Percentiles rank a stretch among this genome's conserved stretches.
These are phyloP conservation scores for Wickerhamomyces canadensis DNA, from an alignment of 805 yeast species.

Conservation along the genomic window DNA sequence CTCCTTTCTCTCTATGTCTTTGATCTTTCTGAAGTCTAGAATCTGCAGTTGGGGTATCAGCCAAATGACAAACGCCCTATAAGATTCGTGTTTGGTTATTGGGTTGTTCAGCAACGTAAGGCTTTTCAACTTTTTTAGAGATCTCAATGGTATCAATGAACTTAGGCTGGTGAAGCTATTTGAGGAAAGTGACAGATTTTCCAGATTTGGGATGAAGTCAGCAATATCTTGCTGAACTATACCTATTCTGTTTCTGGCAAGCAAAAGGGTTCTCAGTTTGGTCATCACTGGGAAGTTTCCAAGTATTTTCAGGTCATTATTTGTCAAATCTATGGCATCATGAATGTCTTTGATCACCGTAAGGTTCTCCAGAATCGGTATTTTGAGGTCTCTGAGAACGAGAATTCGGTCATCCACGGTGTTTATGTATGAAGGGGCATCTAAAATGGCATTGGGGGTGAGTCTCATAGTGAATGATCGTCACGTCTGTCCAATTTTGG, in stretches of 20 bases:
- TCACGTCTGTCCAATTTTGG: background rate
- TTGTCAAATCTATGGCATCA: conserved; percentile 66
- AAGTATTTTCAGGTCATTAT: conserved; percentile 60
- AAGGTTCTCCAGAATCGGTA: conserved; percentile 40
- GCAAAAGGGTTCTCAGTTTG: conserved; percentile 46
- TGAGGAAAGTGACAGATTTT: conserved; percentile 44
- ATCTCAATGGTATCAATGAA: conserved; percentile 34
- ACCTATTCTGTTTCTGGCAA: conserved; percentile 58
- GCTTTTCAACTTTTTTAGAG: conserved; percentile 38
- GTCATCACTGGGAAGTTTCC: conserved; percentile 40
- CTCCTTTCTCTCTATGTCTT: conserved; percentile 42
- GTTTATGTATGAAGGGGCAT: conserved; percentile 44
- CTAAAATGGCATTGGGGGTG: conserved; percentile 42
- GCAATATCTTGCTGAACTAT: conserved; percentile 32
- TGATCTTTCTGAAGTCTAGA: conserved; percentile 65
- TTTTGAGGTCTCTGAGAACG: conserved; percentile 33
- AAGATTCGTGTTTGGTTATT: conserved; percentile 42
- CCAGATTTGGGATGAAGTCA: conserved; percentile 39
- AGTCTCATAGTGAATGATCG: too few relatives aligned
- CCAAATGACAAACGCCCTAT: conserved; percentile 57
- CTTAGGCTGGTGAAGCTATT: conserved; percentile 44
- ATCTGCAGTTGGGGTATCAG: conserved; percentile 55
- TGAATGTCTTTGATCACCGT: conserved; percentile 33
- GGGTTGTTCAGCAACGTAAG: conserved; percentile 58
- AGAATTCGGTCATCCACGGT: conserved; percentile 38